Percentiles rank a stretch among this genome's conserved stretches.
Evolutionary conservation across 345 rosid genomes (phyloP).

Genomic region (Excoecaria agallocha): DNA sequence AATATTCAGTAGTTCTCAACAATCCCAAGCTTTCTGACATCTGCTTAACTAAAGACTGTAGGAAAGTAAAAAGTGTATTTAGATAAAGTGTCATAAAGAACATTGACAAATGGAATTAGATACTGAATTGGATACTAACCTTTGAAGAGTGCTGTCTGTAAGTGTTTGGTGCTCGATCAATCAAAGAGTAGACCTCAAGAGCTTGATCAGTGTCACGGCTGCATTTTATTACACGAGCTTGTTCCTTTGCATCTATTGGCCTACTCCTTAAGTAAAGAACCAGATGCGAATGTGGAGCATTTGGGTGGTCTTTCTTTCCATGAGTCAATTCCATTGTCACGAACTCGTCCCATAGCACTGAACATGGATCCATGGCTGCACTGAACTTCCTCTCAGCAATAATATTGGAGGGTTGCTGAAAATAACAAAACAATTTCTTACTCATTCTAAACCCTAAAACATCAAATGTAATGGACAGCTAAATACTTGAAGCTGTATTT

Average conservation of each 20-base stretch:
- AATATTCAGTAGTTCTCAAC: not conserved
- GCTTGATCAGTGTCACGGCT: slow-evolving; percentile 70
- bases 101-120: not conserved
- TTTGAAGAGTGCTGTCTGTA: slow-evolving; percentile 51
- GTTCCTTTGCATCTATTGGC: slow-evolving; percentile 64
- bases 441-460: not conserved
- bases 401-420: slow-evolving; percentile 83
- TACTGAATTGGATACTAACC: slow-evolving; percentile 41
- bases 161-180: slow-evolving; percentile 61
- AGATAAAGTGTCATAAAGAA: not conserved
- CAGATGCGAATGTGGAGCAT: slow-evolving; percentile 68
- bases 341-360: slow-evolving; percentile 73
- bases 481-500: slow-evolving; percentile 6
- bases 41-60: not conserved
- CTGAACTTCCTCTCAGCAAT: slow-evolving; percentile 83
- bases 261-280: slow-evolving; percentile 52
- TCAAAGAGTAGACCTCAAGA: slow-evolving; percentile 58
- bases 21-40: not conserved
- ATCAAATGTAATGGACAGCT: not conserved
- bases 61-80: not conserved
- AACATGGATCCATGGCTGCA: slow-evolving; percentile 92
- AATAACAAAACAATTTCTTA: slow-evolving; percentile 9
- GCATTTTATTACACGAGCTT: slow-evolving; percentile 71
- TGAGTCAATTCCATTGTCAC: slow-evolving; percentile 74
- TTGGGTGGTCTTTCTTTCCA: slow-evolving; percentile 79